Conservation (phyloP, 176 grass and related monocot species). For the Paspalum notatum region DNA sequence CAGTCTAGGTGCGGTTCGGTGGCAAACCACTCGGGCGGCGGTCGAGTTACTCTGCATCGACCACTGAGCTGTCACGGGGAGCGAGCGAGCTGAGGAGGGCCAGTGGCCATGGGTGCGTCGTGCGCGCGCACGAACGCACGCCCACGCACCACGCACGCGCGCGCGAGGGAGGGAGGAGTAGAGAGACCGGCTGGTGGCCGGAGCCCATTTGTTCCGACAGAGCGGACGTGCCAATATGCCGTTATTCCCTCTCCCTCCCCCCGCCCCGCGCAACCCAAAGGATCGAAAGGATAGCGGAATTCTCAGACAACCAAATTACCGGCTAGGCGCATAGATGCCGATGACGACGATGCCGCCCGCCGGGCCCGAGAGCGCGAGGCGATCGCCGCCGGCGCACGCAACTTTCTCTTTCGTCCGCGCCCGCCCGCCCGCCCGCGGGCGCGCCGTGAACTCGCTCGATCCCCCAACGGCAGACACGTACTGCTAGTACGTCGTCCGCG, state of each 20-base stretch:
- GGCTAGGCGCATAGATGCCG: slow-evolving; percentile 45
- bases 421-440: neutral
- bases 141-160: too few species aligned
- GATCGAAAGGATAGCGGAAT: slow-evolving; percentile 25
- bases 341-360: too few species aligned
- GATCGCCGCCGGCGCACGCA: neutral
- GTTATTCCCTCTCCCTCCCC: neutral
- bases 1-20: slow-evolving; percentile 31
- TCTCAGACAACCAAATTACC: slow-evolving; percentile 29
- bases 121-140: neutral
- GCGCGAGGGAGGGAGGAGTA: too few species aligned
- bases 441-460: neutral
- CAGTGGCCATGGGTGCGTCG: neutral
- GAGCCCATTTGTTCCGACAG: slow-evolving; percentile 42
- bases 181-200: neutral
- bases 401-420: rapidly evolving
- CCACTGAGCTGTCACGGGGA: slow-evolving; percentile 25
- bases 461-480: slow-evolving; percentile 37
- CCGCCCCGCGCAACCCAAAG: neutral
- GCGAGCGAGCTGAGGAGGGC: neutral
- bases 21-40: slow-evolving; percentile 29
- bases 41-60: slow-evolving; percentile 20
- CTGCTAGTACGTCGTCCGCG: too few species aligned
- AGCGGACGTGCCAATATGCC: slow-evolving; percentile 44
- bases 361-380: too few species aligned